phyloP scores from a whole-genome alignment of 192 early-diverging fungal genomes.

The Coemansia sp. region DNA sequence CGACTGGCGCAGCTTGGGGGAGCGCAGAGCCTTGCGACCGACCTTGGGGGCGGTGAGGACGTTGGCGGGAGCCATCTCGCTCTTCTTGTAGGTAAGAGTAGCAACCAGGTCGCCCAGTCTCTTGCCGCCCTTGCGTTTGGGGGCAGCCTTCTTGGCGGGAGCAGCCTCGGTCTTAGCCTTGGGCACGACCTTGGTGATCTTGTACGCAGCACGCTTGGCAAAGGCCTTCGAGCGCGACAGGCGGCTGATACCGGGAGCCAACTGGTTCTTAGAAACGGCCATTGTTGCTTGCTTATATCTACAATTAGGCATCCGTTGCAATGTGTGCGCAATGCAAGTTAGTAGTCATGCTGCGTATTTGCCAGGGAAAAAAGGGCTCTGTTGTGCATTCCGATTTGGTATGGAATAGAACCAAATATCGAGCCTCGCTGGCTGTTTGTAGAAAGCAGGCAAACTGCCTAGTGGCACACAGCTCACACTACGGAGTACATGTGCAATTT shows the following conservation, averaged over 20 bases:
- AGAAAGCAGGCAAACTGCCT: background rate
- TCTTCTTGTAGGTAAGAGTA: slow-evolving; percentile 64
- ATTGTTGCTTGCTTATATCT: slow-evolving; percentile 55
- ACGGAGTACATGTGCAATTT: background rate
- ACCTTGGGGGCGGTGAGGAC: slow-evolving; percentile 77
- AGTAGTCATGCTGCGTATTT: background rate
- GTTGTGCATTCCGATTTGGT: background rate
- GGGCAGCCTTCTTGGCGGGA: slow-evolving; percentile 18
- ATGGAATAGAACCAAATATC: background rate
- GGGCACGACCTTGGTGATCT: slow-evolving; percentile 70
- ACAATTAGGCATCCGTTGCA: background rate
- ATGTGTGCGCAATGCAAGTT: background rate
- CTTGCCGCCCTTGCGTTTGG: slow-evolving; percentile 40
- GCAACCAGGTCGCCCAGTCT: slow-evolving; percentile 81
- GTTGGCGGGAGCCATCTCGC: slow-evolving; percentile 78
- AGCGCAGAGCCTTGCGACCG: slow-evolving; percentile 72
- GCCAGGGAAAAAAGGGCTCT: background rate
- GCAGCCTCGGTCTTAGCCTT: slow-evolving; percentile 39
- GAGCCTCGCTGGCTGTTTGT: background rate
- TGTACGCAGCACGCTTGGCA: slow-evolving; percentile 87
- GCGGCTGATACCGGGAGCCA: slow-evolving; percentile 82
- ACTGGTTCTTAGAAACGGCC: slow-evolving; percentile 74
- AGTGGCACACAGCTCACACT: background rate
- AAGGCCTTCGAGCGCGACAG: slow-evolving; percentile 79
- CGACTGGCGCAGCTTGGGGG: slow-evolving; percentile 75